A percentile compares a stretch with the other conserved stretches of the same genome.
phyloP scores from a whole-genome alignment of 106 monocot species.

The Dendrobium officinale region DNA sequence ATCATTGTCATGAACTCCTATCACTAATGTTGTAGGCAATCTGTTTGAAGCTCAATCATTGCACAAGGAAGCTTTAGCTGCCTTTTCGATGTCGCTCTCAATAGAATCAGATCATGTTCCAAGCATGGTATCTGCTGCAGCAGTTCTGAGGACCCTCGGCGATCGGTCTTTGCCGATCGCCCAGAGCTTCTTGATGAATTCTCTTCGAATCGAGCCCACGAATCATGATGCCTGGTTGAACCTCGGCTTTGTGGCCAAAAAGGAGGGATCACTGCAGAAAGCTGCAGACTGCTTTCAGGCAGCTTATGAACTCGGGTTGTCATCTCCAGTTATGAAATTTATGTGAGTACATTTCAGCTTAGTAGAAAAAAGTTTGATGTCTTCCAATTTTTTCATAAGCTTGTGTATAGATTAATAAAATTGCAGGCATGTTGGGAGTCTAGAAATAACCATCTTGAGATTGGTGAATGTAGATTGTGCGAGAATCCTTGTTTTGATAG shows the following conservation, averaged over 20 bases:
- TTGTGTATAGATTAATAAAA: constrained; percentile 1
- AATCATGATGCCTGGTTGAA: constrained; percentile 70
- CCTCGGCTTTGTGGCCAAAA: constrained; percentile 47
- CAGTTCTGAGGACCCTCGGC: constrained; percentile 32
- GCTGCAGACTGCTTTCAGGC: constrained; percentile 89
- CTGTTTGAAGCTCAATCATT: constrained; percentile 45
- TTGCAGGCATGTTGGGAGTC: background rate
- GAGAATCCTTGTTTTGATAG: too few species aligned
- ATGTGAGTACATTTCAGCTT: constrained; percentile 10
- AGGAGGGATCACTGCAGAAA: constrained; percentile 45
- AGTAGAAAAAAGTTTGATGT: background rate
- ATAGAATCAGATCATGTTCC: constrained; percentile 64
- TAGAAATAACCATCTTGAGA: too few species aligned
- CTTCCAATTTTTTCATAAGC: background rate
- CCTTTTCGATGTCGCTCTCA: constrained; percentile 43
- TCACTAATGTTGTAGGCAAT: constrained; percentile 36
- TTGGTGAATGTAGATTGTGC: too few species aligned
- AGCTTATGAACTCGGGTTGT: constrained; percentile 59
- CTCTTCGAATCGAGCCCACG: constrained; percentile 51
- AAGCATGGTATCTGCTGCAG: constrained; percentile 57
- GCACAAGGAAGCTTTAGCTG: constrained; percentile 48
- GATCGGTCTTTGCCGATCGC: constrained; percentile 40
- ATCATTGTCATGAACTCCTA: background rate
- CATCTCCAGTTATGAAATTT: constrained; percentile 48
- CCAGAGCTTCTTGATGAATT: constrained; percentile 68